Conservation (phyloP, 75 land plant species). For the Sequoia sempervirens region DNA sequence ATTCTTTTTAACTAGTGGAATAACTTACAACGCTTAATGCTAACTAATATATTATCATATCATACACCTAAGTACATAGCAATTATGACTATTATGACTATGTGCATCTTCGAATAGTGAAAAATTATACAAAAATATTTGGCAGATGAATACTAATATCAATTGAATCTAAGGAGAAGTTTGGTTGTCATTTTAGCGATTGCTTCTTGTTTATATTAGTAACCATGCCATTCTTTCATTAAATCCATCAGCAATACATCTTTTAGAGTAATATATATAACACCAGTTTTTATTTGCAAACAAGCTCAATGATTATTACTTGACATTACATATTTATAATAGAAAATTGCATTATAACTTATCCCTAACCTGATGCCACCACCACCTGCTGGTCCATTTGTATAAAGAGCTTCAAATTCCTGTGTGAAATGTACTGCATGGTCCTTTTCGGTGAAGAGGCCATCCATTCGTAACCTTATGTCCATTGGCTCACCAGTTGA, state of each 20-base stretch:
- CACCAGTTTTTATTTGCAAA: neutral
- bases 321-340: neutral
- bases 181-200: neutral
- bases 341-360: neutral
- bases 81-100: neutral
- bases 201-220: neutral
- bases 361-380: slow-evolving; percentile 82
- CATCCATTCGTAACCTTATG: slow-evolving; percentile 88
- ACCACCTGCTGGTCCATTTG: slow-evolving; percentile 99
- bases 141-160: neutral
- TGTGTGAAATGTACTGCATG: slow-evolving; percentile 58
- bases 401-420: slow-evolving; percentile 89
- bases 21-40: too few relatives aligned
- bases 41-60: too few relatives aligned
- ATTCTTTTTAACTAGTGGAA: too few relatives aligned
- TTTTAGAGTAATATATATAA: neutral
- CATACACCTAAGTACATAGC: neutral
- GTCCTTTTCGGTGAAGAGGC: slow-evolving; percentile 55
- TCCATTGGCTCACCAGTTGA: slow-evolving; percentile 25
- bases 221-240: neutral
- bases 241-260: neutral
- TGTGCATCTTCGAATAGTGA: neutral
- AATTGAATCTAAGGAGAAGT: neutral
- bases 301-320: neutral
- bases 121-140: neutral